These are phyloP conservation scores for Daldinia grandis DNA, from an alignment of 495 filamentous ascomycete genomes.

Conservation along the genomic window DNA sequence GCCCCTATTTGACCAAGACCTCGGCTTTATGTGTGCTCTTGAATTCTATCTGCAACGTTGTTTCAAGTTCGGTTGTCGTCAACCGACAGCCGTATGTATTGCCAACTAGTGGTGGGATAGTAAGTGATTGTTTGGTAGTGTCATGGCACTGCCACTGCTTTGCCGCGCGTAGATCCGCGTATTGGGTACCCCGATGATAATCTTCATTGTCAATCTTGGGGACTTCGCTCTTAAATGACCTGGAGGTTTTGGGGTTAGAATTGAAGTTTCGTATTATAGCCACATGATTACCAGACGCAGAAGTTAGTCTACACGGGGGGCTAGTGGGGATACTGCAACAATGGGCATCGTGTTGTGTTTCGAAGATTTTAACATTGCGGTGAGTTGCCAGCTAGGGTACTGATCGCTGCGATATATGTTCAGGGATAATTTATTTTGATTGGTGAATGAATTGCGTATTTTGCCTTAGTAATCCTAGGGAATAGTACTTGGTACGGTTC, in stretches of 20 bases:
- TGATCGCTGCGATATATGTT: background rate
- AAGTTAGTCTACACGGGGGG: background rate
- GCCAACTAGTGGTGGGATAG: background rate
- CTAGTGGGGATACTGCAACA: background rate
- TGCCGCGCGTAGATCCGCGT: background rate
- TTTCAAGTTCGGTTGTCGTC: background rate
- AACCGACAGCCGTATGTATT: background rate
- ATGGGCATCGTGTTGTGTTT: background rate
- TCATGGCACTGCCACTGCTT: background rate
- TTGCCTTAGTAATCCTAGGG: background rate
- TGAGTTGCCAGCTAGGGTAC: background rate
- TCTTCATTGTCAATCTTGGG: background rate
- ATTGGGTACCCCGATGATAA: background rate
- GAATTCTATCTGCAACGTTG: background rate
- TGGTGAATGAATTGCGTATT: background rate
- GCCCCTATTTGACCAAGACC: background rate
- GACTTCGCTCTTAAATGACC: background rate
- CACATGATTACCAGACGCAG: background rate
- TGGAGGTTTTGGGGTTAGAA: background rate
- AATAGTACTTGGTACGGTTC: background rate
- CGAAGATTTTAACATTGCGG: background rate
- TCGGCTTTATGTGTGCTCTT: background rate
- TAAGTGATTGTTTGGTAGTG: too few species aligned
- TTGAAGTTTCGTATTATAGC: background rate
- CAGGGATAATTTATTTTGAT: background rate